A percentile compares a stretch with the other conserved stretches of the same genome.
phyloP scores from a whole-genome alignment of 371 early-diverging fungal species.

The Rhizomucor pusillus region DNA sequence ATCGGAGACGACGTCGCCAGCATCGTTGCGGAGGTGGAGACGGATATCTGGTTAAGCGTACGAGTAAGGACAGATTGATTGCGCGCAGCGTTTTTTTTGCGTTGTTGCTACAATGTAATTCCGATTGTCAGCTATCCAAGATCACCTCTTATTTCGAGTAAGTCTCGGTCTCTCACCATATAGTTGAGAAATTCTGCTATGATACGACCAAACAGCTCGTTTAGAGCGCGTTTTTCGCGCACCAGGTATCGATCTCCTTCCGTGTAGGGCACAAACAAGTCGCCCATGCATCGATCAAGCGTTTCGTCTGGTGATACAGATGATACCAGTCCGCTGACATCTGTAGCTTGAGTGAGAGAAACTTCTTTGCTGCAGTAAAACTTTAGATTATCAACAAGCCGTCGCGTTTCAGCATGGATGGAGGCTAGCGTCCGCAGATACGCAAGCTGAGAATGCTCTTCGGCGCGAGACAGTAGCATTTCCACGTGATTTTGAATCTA shows the following conservation, averaged over 20 bases:
- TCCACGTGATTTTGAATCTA: slow-evolving; percentile 90
- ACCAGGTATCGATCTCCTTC: slow-evolving; percentile 84
- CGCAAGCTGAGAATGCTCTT: slow-evolving; percentile 65
- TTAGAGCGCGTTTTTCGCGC: slow-evolving; percentile 67
- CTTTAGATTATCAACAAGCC: slow-evolving; percentile 75
- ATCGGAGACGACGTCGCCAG: slow-evolving; percentile 16
- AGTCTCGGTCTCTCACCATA: slow-evolving; percentile 47
- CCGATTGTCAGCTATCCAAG: too few species aligned
- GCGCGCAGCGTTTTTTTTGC: slow-evolving; percentile 53
- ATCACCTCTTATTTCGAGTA: neutral
- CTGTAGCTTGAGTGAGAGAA: slow-evolving; percentile 20
- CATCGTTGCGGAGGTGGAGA: slow-evolving; percentile 33
- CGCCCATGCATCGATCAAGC: slow-evolving; percentile 88
- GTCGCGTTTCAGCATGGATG: slow-evolving; percentile 73
- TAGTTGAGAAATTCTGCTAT: slow-evolving; percentile 41
- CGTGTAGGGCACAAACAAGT: slow-evolving; percentile 93
- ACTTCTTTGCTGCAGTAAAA: slow-evolving; percentile 58
- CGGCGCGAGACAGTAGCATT: slow-evolving; percentile 66
- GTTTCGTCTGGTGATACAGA: slow-evolving; percentile 56
- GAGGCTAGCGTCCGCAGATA: slow-evolving; percentile 79
- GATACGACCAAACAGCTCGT: slow-evolving; percentile 60
- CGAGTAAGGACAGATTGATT: slow-evolving; percentile 68
- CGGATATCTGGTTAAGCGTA: slow-evolving; percentile 70
- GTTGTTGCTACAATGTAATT: slow-evolving; percentile 42
- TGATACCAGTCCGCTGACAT: slow-evolving; percentile 33